These are phyloP conservation scores for Eustoma russellianum DNA, from an alignment of 257 asterid species.

Conservation along the genomic window DNA sequence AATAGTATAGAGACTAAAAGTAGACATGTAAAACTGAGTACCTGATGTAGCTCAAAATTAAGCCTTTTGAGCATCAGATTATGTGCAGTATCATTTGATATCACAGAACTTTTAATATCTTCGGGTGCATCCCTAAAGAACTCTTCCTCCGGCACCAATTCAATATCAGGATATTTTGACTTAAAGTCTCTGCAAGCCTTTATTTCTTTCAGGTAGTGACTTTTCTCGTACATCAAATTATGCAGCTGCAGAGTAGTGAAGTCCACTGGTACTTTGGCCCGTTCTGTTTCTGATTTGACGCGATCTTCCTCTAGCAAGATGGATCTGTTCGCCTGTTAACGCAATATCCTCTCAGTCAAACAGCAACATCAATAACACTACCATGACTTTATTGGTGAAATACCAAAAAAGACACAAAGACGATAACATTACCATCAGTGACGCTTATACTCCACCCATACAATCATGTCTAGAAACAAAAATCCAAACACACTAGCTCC, in stretches of 20 bases:
- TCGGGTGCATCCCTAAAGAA: conserved; percentile 74
- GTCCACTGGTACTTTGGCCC: conserved; percentile 83
- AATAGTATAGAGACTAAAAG: too few relatives aligned
- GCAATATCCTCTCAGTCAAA: conserved; percentile 6
- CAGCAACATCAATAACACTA: too few relatives aligned
- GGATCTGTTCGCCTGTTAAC: conserved; percentile 79
- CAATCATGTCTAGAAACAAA: neutral
- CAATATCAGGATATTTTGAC: conserved; percentile 78
- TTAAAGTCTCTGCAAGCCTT: conserved; percentile 94
- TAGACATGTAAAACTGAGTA: conserved; percentile 10
- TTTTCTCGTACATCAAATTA: conserved; percentile 92
- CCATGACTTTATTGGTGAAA: too few relatives aligned
- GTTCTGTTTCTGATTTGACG: conserved; percentile 78
- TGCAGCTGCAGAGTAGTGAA: conserved; percentile 91
- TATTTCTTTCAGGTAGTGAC: conserved; percentile 89
- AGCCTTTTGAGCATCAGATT: conserved; percentile 93
- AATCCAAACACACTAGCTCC: neutral
- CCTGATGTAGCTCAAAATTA: conserved; percentile 88
- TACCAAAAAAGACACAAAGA: too few relatives aligned
- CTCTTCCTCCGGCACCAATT: conserved; percentile 88
- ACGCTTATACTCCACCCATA: neutral
- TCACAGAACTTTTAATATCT: conserved; percentile 55
- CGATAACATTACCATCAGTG: too few relatives aligned
- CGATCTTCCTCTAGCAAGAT: conserved; percentile 93
- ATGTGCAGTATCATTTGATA: conserved; percentile 58